These are phyloP conservation scores for Aphanomyces astaci DNA, from an alignment of 352 stramenopile genomes.

Conservation along the genomic window DNA sequence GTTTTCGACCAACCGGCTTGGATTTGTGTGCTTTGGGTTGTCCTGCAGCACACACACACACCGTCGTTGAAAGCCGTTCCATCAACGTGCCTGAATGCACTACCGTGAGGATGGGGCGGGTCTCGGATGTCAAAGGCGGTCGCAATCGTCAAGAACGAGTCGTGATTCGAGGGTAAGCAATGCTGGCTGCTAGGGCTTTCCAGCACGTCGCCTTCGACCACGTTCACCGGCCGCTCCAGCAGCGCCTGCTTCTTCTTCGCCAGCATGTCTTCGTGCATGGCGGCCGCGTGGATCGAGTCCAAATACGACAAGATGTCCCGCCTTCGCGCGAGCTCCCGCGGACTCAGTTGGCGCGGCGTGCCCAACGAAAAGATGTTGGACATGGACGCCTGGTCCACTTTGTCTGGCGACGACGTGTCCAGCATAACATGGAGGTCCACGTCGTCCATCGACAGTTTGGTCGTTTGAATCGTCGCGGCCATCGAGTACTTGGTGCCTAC, in stretches of 20 bases:
- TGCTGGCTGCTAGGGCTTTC: neutral
- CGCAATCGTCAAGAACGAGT: neutral
- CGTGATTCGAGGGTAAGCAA: neutral
- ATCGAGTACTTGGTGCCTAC: neutral
- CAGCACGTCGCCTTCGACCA: neutral
- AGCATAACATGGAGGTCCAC: neutral
- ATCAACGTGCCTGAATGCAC: neutral
- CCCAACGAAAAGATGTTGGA: slow-evolving; percentile 56
- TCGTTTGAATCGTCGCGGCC: neutral
- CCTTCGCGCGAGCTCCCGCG: slow-evolving; percentile 37
- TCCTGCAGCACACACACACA: neutral
- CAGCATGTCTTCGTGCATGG: slow-evolving; percentile 9
- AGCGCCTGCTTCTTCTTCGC: neutral
- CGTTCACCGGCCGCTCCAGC: neutral
- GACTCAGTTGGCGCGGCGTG: slow-evolving; percentile 44
- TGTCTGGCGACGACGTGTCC: neutral
- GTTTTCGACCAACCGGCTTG: neutral
- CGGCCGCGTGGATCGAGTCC: slow-evolving; percentile 29
- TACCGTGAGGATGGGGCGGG: neutral
- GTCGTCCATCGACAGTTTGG: slow-evolving; percentile 9
- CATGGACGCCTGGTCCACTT: slow-evolving; percentile 21
- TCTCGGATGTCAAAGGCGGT: neutral
- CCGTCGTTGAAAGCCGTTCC: neutral
- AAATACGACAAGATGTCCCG: slow-evolving; percentile 46
- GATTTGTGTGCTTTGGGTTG: neutral